phyloP scores from a whole-genome alignment of 176 grass and related monocot genomes.

The Tillandsia fasciculata region DNA sequence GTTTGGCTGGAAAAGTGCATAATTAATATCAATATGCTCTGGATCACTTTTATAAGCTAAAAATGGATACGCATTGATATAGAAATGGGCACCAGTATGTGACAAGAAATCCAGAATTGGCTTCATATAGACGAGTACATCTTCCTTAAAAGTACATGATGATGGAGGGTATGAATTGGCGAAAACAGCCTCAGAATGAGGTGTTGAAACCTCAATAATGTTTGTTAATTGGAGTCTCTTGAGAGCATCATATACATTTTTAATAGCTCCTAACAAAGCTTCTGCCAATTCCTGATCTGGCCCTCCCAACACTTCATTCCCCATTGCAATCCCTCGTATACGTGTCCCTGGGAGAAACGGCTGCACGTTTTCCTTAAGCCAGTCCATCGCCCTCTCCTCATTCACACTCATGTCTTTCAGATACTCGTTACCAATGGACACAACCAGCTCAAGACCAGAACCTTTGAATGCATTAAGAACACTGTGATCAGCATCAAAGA shows the following conservation, averaged over 20 bases:
- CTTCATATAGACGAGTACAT: constrained; percentile 68
- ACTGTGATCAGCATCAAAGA: constrained; percentile 64
- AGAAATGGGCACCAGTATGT: constrained; percentile 51
- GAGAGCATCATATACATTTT: constrained; percentile 71
- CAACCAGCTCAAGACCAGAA: constrained; percentile 70
- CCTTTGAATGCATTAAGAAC: constrained; percentile 81
- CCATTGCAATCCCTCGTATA: constrained; percentile 73
- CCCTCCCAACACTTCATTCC: constrained; percentile 91
- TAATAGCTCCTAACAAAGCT: constrained; percentile 60
- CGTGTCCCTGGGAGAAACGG: constrained; percentile 54
- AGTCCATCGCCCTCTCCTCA: constrained; percentile 47
- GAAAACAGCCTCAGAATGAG: constrained; percentile 81
- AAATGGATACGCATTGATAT: constrained; percentile 90
- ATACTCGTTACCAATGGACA: constrained; percentile 44
- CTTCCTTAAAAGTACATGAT: constrained; percentile 71
- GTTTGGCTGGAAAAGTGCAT: constrained; percentile 86
- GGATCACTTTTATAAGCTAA: constrained; percentile 86
- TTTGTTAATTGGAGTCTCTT: constrained; percentile 51
- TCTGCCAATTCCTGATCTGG: constrained; percentile 44
- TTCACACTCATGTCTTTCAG: constrained; percentile 71
- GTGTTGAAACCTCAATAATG: constrained; percentile 59
- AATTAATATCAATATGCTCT: constrained; percentile 79
- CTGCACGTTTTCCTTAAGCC: constrained; percentile 86
- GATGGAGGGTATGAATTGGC: constrained; percentile 87
- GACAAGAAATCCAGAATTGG: constrained; percentile 70